Percentiles rank a stretch among this genome's conserved stretches.
phyloP scores from a whole-genome alignment of 225 moss, liverwort and hornwort species.

The Marchantia paleacea region DNA sequence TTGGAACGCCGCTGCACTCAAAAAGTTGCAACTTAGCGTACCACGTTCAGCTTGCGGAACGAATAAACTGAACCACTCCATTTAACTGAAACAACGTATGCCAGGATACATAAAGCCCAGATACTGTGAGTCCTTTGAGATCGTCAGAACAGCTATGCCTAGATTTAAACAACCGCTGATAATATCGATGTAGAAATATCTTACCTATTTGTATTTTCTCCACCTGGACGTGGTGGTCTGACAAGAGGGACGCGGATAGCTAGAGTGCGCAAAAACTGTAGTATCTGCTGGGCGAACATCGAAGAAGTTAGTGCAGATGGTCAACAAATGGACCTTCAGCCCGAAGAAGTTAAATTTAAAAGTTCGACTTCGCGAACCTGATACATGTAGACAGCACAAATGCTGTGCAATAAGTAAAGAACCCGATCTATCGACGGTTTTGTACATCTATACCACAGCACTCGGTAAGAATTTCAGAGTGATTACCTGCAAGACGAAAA shows the following conservation, averaged over 20 bases:
- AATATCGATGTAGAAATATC: background rate
- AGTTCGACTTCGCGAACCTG: no score
- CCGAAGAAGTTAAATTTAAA: no score
- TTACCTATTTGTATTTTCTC: background rate
- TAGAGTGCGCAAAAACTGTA: constrained; percentile 73
- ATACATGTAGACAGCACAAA: background rate
- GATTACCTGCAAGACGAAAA: constrained; percentile 64
- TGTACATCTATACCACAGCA: background rate
- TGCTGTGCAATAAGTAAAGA: background rate
- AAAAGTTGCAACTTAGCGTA: background rate
- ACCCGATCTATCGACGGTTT: background rate
- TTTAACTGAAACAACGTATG: no score
- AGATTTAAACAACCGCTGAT: no score
- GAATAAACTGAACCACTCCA: no score
- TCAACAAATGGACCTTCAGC: background rate
- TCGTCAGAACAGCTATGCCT: no score
- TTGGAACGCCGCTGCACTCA: constrained; percentile 51
- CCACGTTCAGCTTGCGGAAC: no score
- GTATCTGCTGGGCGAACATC: constrained; percentile 40
- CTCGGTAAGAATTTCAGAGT: background rate
- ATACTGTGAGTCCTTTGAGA: no score
- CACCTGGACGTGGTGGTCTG: constrained; percentile 31
- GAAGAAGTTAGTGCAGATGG: background rate
- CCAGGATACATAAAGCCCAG: no score
- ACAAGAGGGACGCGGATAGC: constrained; percentile 64